phyloP scores from a whole-genome alignment of 2,329 filamentous ascomycete genomes.

The Chaetothyriales sp. region DNA sequence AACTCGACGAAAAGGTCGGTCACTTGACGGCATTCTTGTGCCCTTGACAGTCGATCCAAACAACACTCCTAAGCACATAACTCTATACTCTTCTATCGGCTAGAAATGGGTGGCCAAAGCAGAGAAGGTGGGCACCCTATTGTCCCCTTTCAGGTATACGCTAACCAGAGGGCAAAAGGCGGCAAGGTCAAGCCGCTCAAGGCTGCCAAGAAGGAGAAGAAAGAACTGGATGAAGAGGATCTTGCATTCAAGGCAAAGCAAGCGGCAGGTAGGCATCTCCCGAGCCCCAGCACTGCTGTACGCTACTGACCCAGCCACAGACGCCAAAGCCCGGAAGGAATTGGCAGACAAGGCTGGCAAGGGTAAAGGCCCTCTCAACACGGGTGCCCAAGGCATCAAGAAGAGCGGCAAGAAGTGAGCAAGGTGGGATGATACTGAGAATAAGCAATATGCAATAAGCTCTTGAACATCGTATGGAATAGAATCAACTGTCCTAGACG shows the following conservation, averaged over 20 bases:
- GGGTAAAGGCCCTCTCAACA: conserved; percentile 78
- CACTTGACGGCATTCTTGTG: background rate
- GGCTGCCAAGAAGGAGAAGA: conserved; percentile 69
- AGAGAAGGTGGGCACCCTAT: conserved; percentile 43
- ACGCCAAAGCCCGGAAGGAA: conserved; percentile 74
- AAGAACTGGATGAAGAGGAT: conserved; percentile 78
- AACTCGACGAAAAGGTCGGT: background rate
- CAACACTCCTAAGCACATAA: background rate
- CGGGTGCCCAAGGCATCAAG: conserved; percentile 80
- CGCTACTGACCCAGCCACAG: conserved; percentile 29
- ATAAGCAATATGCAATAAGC: too few species aligned
- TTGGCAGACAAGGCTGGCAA: conserved; percentile 58
- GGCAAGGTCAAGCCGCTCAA: conserved; percentile 78
- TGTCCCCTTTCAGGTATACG: background rate
- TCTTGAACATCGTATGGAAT: too few species aligned
- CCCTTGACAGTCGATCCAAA: background rate
- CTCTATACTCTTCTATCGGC: background rate
- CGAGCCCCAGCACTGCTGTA: conserved; percentile 2
- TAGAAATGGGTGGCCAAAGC: conserved; percentile 49
- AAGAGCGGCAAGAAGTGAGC: conserved; percentile 82
- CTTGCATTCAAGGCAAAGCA: conserved; percentile 70
- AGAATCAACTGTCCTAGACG: too few species aligned
- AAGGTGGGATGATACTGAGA: background rate
- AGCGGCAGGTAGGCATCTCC: conserved; percentile 51
- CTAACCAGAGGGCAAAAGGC: conserved; percentile 33